Evolutionary conservation across 352 stramenopile genomes (phyloP), one percentile per base, ranked within the genome.

Genomic region (Globisporangium paddicum): DNA sequence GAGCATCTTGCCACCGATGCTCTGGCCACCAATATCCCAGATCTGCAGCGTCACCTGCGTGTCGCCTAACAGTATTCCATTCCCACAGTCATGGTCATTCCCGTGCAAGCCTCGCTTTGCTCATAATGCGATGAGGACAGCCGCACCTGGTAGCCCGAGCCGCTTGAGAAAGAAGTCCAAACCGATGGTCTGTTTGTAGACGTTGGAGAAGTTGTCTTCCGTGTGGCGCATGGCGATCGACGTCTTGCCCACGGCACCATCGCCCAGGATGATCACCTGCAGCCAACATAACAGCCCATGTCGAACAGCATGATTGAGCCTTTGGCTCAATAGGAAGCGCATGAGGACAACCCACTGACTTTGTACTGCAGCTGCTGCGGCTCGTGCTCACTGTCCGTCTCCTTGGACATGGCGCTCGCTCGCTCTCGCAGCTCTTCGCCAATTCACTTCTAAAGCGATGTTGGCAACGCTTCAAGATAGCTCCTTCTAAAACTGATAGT

Each of bases 161-260:
- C 88, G 79, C 68, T 98, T 98, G 38, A 98, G 86, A 61, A 98
- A 98, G 66, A 98, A 98, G 64, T 98, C 93, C 9, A 98, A 72
- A 1, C 93, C 92, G 50, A 98, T 97, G 6, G 93, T 98, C 72
- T 98, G 93, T 68, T 98, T 98, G 75, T 98, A 98, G 37, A 81
- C 77, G 58, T 96, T 87, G 40, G 85, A 94, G 66, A 98, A 98
- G 57, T 82, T 89, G 64, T 97, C 84, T 50, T 97, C 74, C 11
- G 89, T 90, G 68, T 98, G 95, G 44, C 93, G 79, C 71, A 90
- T 96, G 8, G 89, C 90, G 51, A 98, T 96, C 26, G 87, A 98
- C n/a, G 93, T 98, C 72, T 98, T 98, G 38, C 93, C 93, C 23
- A 98, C 94, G 14, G 93, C 91, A 28, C 93, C 94, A 70, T 98